Conservation (phyloP, 805 yeast genomes). For the Zygoascus bituminiphila region DNA sequence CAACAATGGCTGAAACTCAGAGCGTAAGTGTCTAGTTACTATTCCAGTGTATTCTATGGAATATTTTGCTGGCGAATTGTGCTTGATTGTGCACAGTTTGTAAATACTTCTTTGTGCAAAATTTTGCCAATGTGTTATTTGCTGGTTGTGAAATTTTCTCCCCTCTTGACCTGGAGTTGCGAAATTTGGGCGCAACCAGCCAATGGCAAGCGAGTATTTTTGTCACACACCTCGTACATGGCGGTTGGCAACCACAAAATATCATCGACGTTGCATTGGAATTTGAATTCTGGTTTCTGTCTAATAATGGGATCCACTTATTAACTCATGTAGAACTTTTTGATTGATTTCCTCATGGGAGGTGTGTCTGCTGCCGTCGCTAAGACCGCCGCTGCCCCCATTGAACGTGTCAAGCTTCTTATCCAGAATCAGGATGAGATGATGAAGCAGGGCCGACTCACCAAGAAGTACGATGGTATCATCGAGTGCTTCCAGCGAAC, state of each 20-base stretch:
- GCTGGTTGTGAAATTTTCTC: not conserved
- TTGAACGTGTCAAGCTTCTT: conserved; percentile 92
- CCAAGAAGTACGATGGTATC: conserved; percentile 82
- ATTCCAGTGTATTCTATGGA: not conserved
- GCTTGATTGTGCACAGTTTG: no score
- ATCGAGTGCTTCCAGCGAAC: conserved; percentile 92
- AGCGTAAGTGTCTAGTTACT: not conserved
- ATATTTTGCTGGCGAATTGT: no score
- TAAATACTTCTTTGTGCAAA: no score
- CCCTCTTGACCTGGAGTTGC: no score
- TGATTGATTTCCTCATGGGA: conserved; percentile 53
- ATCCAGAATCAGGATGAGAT: conserved; percentile 98
- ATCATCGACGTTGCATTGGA: no score
- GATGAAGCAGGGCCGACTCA: conserved; percentile 94
- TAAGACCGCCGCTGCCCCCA: conserved; percentile 96
- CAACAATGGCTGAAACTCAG: not conserved
- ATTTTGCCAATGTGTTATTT: not conserved
- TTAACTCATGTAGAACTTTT: conserved; percentile 22
- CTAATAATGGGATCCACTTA: no score
- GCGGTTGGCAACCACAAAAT: no score
- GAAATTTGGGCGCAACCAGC: no score
- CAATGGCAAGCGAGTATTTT: not conserved
- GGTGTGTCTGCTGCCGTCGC: conserved; percentile 99
- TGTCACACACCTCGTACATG: no score
- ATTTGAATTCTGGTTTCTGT: no score